Evolutionary conservation across 2,329 filamentous ascomycete species (phyloP), one percentile per base, ranked within the genome.

Genomic region (Penicillium aurantiogriseum): DNA sequence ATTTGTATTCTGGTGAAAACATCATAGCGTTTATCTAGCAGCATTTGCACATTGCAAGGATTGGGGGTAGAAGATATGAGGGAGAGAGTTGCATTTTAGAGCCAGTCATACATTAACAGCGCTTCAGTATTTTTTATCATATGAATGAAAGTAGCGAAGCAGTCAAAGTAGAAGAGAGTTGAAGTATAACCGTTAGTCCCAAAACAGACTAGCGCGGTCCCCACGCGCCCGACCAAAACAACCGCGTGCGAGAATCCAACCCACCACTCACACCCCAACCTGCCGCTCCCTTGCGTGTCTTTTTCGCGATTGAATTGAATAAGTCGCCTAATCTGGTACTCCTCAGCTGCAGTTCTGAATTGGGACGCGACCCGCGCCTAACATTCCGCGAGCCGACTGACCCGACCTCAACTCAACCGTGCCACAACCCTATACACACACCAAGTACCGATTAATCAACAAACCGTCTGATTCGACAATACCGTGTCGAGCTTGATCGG

Each of bases 211-310:
- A 74, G 72, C 65, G 71, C 53, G 31, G 48, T 65, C 65, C 69
- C 69, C 72, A 72, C 72, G 70, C 72, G 71, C 69, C 70, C 68
- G 65, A 74, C 71, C 72, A 74, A 74, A 74, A 74, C 71, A 74
- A 74, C 70, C 70, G 71, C 71, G 71, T 73, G 70, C 62, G 51
- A 63, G 63, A 66, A 66, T 64, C 64, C 54, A 61, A 66, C 62
- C 63, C 59, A 62, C 61, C 62, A 58, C 54, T 49, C 33, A 52
- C 52, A 35, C 36, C 49, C 43, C 29, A 38, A 57, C 27, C 36
- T 27, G 36, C 29, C 57, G 59, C 59, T 64, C 58, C 64, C 64
- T 67, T 66, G 63, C 64, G 56, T 56, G 27, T 58, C 40, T 9
- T 35, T 38, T 47, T 53, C 47, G 54, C 33, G n/a, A 42, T 53